Evolutionary conservation across 805 yeast genomes (phyloP), one percentile per base, ranked within the genome.

Genomic region (Metschnikowia koreensis): DNA sequence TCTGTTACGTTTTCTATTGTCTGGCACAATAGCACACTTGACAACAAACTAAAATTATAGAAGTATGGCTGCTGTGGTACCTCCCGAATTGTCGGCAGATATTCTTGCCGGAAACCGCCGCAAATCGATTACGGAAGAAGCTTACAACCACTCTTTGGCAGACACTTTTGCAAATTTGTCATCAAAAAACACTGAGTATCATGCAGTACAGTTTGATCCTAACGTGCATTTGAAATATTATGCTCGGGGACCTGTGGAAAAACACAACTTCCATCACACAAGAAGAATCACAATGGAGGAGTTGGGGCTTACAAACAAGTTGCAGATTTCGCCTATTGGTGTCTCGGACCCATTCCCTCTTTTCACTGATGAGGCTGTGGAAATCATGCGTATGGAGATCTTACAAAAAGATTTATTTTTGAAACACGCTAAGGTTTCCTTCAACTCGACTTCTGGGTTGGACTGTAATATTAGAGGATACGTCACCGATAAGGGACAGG

Each of bases 281-380:
- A 66, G 71, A 51, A 66, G 64, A 46, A 64, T 71, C 44, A 71
- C 77, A 2, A 73, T 81, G 75, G 76, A 69, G 44, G 84, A 82
- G 53, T 68, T 82, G 51, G 82, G 81, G 0, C 64, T 76, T 50
- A 59, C 74, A 40, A 64, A 69, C 56, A 71, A 72, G 40, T 67
- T 71, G 52, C 83, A 80, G 61, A 79, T 82, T 48, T 74, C 82
- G 22, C 76, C 75, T 2, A 71, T 81, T 58, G 87, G 83, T 16
- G 86, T 80, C 22, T 70, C 79, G 48, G 83, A 78, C 49, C 84
- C 87, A 1, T 82, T 82, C 64, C 84, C 84, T 4, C 68, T 82
- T 43, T 82, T 82, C 66, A 81, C 84, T 1, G 79, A 80, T 31
- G 86, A 82, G 58, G 86, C 86, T 1, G 69, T 81, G 50, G 76